Evolutionary conservation across 2,329 filamentous ascomycete genomes (phyloP).

Genomic region (Teratosphaeria epicoccoides): DNA sequence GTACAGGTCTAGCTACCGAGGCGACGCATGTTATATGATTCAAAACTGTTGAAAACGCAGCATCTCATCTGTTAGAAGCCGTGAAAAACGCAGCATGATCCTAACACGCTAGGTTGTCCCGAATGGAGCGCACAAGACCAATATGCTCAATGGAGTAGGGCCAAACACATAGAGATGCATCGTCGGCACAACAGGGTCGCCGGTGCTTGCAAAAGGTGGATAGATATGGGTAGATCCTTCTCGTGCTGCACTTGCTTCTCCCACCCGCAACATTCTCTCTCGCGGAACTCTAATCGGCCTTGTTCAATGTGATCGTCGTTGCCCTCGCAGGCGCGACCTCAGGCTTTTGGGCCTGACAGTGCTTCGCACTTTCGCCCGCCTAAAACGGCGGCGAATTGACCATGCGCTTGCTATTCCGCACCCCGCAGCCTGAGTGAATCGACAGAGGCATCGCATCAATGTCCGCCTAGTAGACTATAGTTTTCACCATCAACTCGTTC

Average conservation of each 20-base stretch:
- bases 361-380: conserved; percentile 15
- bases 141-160: too few relatives aligned
- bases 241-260: background rate
- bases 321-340: conserved; percentile 21
- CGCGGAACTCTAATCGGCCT: background rate
- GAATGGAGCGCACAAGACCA: too few relatives aligned
- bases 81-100: too few relatives aligned
- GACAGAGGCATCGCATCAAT: conserved; percentile 14
- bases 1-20: background rate
- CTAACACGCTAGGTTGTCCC: too few relatives aligned
- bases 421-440: conserved; percentile 11
- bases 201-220: too few relatives aligned
- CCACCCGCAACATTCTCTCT: background rate
- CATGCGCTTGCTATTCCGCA: conserved; percentile 20
- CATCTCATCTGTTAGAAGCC: too few relatives aligned
- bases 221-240: background rate
- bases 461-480: conserved; percentile 20
- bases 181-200: too few relatives aligned
- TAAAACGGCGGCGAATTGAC: conserved; percentile 11
- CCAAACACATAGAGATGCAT: too few relatives aligned
- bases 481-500: conserved; percentile 13
- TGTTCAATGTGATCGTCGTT: conserved; percentile 16
- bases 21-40: too few relatives aligned
- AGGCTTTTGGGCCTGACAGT: conserved; percentile 23
- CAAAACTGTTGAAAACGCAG: too few relatives aligned